These are phyloP conservation scores for Pyronema domesticum DNA, from an alignment of 495 filamentous ascomycete genomes.

Conservation along the genomic window DNA sequence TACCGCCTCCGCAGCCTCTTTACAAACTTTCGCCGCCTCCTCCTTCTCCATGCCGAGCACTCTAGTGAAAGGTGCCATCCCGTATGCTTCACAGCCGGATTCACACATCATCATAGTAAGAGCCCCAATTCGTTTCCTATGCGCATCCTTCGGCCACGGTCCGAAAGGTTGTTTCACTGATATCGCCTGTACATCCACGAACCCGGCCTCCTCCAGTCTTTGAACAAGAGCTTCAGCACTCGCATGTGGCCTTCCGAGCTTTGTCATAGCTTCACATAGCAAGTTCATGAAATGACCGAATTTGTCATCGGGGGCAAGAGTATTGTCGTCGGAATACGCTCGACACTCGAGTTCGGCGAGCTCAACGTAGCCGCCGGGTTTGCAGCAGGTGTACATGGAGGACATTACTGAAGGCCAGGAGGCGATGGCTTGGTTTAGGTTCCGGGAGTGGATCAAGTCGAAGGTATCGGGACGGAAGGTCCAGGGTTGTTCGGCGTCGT, in stretches of 20 bases:
- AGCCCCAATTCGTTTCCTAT: conserved; percentile 4
- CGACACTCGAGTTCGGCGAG: conserved; percentile 31
- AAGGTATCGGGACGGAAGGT: conserved; percentile 28
- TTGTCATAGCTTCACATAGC: background rate
- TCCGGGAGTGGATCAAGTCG: conserved; percentile 48
- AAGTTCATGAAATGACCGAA: background rate
- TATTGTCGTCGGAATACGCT: conserved; percentile 25
- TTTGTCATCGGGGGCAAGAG: background rate
- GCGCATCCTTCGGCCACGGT: conserved; percentile 8
- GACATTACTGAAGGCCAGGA: conserved; percentile 35
- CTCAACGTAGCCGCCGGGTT: conserved; percentile 36
- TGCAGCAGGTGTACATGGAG: conserved; percentile 14
- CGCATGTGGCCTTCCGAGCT: background rate
- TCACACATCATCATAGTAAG: conserved; percentile 4
- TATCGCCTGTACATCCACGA: conserved; percentile 18
- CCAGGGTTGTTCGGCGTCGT: background rate
- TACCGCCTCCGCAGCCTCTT: background rate
- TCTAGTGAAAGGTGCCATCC: conserved; percentile 7
- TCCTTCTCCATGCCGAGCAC: conserved; percentile 4
- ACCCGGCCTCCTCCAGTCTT: conserved; percentile 23
- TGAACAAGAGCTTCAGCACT: background rate
- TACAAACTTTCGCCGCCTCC: background rate
- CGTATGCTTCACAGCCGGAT: conserved; percentile 4
- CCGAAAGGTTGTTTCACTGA: conserved; percentile 6
- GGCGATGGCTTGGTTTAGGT: conserved; percentile 35